phyloP scores from a whole-genome alignment of 371 early-diverging fungal species.

The Lichtheimia ramosa region DNA sequence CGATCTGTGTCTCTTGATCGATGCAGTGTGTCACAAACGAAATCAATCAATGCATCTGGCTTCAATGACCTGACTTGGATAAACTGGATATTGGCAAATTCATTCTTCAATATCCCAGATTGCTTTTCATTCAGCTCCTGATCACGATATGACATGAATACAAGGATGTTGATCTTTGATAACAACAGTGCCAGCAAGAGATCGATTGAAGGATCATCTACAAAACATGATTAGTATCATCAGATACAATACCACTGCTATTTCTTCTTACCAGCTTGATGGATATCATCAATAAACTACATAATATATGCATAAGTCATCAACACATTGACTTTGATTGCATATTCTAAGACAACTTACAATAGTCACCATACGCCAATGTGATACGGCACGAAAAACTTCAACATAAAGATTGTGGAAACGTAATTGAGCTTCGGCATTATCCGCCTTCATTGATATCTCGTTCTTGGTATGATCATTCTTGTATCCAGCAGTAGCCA shows the following conservation, averaged over 20 bases:
- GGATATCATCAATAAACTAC: slow-evolving; percentile 49
- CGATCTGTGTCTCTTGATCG: slow-evolving; percentile 17
- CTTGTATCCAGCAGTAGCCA: slow-evolving; percentile 7
- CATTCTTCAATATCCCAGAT: slow-evolving; percentile 22
- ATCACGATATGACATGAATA: slow-evolving; percentile 40
- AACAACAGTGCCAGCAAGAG: slow-evolving; percentile 32
- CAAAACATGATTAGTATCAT: neutral
- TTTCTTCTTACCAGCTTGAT: slow-evolving; percentile 30
- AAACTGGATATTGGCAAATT: slow-evolving; percentile 25
- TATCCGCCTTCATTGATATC: slow-evolving; percentile 26
- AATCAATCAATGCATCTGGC: slow-evolving; percentile 34
- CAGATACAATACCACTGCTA: neutral
- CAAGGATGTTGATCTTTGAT: slow-evolving; percentile 27
- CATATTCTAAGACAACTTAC: slow-evolving; percentile 18
- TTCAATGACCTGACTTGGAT: slow-evolving; percentile 29
- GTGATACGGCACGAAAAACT: slow-evolving; percentile 39
- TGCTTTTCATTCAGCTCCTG: slow-evolving; percentile 24
- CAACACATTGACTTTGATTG: no score
- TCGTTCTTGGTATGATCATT: slow-evolving; percentile 11
- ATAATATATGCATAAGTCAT: neutral
- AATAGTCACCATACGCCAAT: slow-evolving; percentile 48
- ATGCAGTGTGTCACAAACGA: slow-evolving; percentile 38
- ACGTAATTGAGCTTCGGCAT: slow-evolving; percentile 37
- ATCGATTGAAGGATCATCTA: slow-evolving; percentile 45
- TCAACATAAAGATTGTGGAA: slow-evolving; percentile 45